Conservation (phyloP, 768 basidiomycete species). For the Gloeophyllum trabeum region DNA sequence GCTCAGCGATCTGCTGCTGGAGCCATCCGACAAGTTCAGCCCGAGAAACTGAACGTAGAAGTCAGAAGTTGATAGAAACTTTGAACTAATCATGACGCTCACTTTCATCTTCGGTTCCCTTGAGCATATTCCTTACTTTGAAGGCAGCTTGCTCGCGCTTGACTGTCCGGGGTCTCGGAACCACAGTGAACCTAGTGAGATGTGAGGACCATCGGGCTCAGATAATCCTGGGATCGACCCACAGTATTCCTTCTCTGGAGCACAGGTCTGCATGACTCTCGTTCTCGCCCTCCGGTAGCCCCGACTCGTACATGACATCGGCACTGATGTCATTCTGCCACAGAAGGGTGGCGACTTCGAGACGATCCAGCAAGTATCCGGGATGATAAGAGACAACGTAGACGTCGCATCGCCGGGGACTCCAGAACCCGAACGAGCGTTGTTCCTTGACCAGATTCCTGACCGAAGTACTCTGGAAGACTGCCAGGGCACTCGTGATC, state of each 20-base stretch:
- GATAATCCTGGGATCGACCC: slow-evolving; percentile 15
- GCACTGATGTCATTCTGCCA: slow-evolving; percentile 81
- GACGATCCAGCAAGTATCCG: slow-evolving; percentile 64
- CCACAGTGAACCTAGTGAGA: slow-evolving; percentile 33
- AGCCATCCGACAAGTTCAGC: slow-evolving; percentile 69
- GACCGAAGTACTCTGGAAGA: slow-evolving; percentile 55
- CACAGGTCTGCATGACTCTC: slow-evolving; percentile 62
- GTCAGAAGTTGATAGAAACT: no score
- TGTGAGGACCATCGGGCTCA: neutral
- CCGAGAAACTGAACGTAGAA: slow-evolving; percentile 31
- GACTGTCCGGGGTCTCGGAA: slow-evolving; percentile 40
- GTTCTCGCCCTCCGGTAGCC: slow-evolving; percentile 46
- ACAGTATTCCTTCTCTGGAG: slow-evolving; percentile 78
- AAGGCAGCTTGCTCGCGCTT: slow-evolving; percentile 57
- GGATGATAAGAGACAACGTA: slow-evolving; percentile 73
- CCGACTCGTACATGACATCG: slow-evolving; percentile 80
- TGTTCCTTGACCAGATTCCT: slow-evolving; percentile 66
- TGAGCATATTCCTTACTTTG: slow-evolving; percentile 76
- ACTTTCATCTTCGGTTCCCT: slow-evolving; percentile 70
- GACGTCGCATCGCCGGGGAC: slow-evolving; percentile 81
- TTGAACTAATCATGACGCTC: slow-evolving; percentile 14
- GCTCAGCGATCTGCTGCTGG: slow-evolving; percentile 68
- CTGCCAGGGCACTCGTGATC: slow-evolving; percentile 57
- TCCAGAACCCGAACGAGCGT: slow-evolving; percentile 81
- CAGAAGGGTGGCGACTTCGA: slow-evolving; percentile 65